Evolutionary conservation across 495 filamentous ascomycete genomes (phyloP).

Genomic region (Opeltia flavorubescens): DNA sequence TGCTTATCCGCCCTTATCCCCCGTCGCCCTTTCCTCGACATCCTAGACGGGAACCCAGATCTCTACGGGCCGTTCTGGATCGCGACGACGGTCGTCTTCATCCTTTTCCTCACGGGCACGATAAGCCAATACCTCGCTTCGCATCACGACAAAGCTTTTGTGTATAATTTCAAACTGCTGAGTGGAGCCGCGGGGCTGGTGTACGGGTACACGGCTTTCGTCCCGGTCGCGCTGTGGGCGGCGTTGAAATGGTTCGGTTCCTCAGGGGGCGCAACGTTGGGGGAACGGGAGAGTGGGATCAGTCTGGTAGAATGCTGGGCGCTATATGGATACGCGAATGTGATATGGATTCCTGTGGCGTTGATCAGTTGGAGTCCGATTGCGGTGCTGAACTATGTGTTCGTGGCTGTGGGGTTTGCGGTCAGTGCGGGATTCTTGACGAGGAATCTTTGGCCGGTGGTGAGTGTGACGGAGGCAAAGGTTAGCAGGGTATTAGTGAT

Average conservation of each 20-base stretch:
- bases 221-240: conserved; percentile 78
- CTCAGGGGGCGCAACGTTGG: conserved; percentile 31
- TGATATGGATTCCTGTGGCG: conserved; percentile 93
- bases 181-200: conserved; percentile 74
- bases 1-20: conserved; percentile 79
- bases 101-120: conserved; percentile 86
- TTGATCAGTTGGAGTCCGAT: conserved; percentile 79
- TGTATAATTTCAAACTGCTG: conserved; percentile 79
- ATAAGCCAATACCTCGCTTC: conserved; percentile 75
- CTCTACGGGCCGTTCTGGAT: conserved; percentile 97
- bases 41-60: conserved; percentile 93
- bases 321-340: conserved; percentile 86
- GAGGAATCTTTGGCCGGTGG: conserved; percentile 83
- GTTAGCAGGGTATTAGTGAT: conserved; percentile 79
- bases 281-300: conserved; percentile 27
- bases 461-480: conserved; percentile 83
- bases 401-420: conserved; percentile 81
- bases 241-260: conserved; percentile 86
- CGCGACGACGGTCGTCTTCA: conserved; percentile 91
- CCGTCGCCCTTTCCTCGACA: conserved; percentile 85
- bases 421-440: conserved; percentile 76
- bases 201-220: conserved; percentile 80
- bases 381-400: conserved; percentile 77
- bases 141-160: conserved; percentile 45
- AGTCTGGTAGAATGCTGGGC: conserved; percentile 81